Conservation (phyloP, 1,139 yeast species). For the Geotrichum fermentans region DNA sequence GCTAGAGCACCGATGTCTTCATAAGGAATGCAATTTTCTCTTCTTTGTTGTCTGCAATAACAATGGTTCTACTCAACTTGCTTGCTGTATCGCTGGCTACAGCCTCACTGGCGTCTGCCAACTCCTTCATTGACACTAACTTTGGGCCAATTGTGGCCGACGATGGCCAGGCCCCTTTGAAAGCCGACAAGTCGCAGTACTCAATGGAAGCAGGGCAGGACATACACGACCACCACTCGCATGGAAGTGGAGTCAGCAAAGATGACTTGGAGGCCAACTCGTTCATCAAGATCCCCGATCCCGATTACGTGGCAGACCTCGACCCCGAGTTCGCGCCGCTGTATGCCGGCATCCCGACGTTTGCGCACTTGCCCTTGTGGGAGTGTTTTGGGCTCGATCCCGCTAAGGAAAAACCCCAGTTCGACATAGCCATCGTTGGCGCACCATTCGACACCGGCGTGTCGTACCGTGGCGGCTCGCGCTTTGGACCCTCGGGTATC, state of each 20-base stretch:
- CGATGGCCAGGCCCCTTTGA: not conserved
- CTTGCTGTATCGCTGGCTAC: not conserved
- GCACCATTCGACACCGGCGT: constrained; percentile 78
- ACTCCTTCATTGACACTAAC: constrained; percentile 3
- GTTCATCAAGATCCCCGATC: constrained; percentile 16
- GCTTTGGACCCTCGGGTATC: constrained; percentile 76
- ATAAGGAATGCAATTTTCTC: too few species aligned
- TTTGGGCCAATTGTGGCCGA: constrained; percentile 5
- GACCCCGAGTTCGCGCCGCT: constrained; percentile 16
- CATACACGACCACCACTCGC: not conserved
- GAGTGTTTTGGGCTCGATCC: constrained; percentile 50
- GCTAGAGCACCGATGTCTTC: too few species aligned
- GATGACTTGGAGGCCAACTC: constrained; percentile 1
- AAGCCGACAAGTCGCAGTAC: not conserved
- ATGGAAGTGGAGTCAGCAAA: not conserved
- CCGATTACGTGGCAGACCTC: constrained; percentile 20
- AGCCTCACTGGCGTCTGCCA: constrained; percentile 1
- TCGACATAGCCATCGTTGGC: constrained; percentile 67
- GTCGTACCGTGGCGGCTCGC: constrained; percentile 67
- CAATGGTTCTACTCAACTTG: not conserved
- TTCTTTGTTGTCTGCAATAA: too few species aligned
- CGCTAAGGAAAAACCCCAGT: constrained; percentile 35
- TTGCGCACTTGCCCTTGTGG: constrained; percentile 63
- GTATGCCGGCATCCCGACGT: constrained; percentile 54
- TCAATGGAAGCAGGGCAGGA: not conserved